phyloP scores from a whole-genome alignment of 1,284 basidiomycete genomes.

The Pascua guehoae region DNA sequence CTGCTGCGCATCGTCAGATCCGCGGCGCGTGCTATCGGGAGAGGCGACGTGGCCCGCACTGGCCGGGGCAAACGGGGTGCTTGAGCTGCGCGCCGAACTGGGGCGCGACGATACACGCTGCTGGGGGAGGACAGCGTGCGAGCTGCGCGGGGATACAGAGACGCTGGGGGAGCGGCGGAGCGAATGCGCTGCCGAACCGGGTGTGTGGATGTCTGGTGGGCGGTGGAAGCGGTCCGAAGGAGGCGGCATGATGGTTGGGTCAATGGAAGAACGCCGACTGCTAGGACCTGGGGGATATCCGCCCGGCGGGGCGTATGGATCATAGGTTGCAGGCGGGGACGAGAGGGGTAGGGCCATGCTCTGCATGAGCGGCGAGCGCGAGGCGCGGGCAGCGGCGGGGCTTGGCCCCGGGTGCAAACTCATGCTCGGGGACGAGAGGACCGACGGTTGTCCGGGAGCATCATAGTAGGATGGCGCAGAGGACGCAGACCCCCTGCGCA shows the following conservation, averaged over 20 bases:
- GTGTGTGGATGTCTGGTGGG: not conserved
- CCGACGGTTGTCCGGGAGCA: not conserved
- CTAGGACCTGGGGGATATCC: conserved; percentile 4
- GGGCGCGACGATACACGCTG: conserved; percentile 16
- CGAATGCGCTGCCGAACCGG: conserved; percentile 2
- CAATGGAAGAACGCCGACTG: conserved; percentile 14
- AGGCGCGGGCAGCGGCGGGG: not conserved
- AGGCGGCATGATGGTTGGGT: conserved; percentile 30
- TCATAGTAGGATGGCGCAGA: conserved; percentile 5
- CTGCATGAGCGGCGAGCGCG: conserved; percentile 13
- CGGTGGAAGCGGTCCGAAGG: conserved; percentile 22
- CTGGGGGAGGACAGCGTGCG: conserved; percentile 6
- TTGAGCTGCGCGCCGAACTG: conserved; percentile 7
- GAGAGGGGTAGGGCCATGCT: not conserved
- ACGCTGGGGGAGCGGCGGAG: conserved; percentile 36
- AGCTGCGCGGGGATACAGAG: conserved; percentile 34
- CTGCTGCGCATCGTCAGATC: too few species aligned
- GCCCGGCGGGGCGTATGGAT: not conserved
- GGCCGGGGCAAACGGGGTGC: not conserved
- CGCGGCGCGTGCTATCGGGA: too few species aligned
- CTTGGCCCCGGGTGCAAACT: conserved; percentile 8
- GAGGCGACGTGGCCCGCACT: too few species aligned
- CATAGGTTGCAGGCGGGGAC: conserved; percentile 3
- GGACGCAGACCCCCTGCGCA: conserved; percentile 8
- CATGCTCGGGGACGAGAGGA: conserved; percentile 10